Evolutionary conservation across 2,329 filamentous ascomycete species (phyloP).

Genomic region (Trichoderma sp.): DNA sequence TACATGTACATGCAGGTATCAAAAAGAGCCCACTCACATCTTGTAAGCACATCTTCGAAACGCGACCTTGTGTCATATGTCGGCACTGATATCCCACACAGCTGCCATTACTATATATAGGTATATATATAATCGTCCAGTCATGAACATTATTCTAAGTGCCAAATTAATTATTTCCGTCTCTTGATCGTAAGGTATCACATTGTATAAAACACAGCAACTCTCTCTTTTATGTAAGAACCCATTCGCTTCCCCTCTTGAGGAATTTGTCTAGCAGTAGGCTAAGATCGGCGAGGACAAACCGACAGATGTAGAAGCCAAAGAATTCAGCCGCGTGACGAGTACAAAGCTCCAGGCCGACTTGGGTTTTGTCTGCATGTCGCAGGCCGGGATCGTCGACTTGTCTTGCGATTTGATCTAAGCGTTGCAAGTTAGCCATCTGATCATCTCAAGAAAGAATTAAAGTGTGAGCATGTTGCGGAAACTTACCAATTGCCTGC

Average conservation of each 20-base stretch:
- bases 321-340: slow-evolving; percentile 97
- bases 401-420: slow-evolving; percentile 93
- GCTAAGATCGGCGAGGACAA: slow-evolving; percentile 83
- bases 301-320: slow-evolving; percentile 92
- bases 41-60: not conserved
- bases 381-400: slow-evolving; percentile 92
- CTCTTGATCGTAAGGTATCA: slow-evolving; percentile 20
- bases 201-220: slow-evolving; percentile 11
- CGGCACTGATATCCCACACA: not conserved
- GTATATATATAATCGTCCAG: slow-evolving; percentile 20
- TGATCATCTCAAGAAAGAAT: not conserved
- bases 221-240: slow-evolving; percentile 40
- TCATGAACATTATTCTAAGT: slow-evolving; percentile 19
- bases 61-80: not conserved
- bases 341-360: slow-evolving; percentile 90
- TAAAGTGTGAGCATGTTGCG: too few relatives aligned
- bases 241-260: slow-evolving; percentile 96
- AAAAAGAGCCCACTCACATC: not conserved
- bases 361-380: slow-evolving; percentile 89
- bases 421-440: slow-evolving; percentile 32
- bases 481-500: slow-evolving; percentile 78
- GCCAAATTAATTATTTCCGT: slow-evolving; percentile 8
- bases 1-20: not conserved
- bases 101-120: slow-evolving; percentile 19
- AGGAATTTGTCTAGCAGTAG: slow-evolving; percentile 94